phyloP scores from a whole-genome alignment of 2,329 filamentous ascomycete species.

The Pseudofabraea citricarpa region DNA sequence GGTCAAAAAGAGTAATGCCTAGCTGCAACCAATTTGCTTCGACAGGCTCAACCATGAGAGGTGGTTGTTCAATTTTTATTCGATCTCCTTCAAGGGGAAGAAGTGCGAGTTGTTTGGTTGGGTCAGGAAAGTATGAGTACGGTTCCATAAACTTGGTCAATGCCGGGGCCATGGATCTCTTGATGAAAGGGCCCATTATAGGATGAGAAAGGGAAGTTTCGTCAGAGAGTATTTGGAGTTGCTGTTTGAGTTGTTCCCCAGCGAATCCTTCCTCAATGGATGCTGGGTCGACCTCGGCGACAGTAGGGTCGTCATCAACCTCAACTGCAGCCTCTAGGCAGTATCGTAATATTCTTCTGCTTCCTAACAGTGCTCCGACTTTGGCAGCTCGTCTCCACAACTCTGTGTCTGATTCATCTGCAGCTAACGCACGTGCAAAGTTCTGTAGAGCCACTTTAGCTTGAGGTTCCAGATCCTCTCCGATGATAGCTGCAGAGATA shows the following conservation, averaged over 20 bases:
- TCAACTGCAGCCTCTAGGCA: constrained; percentile 64
- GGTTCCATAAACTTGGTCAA: constrained; percentile 55
- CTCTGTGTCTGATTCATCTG: constrained; percentile 63
- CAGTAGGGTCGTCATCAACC: constrained; percentile 60
- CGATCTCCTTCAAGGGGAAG: neutral
- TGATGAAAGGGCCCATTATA: constrained; percentile 51
- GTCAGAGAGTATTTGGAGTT: constrained; percentile 49
- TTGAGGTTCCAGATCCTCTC: constrained; percentile 29
- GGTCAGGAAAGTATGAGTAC: constrained; percentile 56
- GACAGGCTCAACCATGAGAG: neutral
- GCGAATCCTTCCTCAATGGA: constrained; percentile 60
- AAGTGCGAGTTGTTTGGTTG: constrained; percentile 28
- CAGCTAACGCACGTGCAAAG: constrained; percentile 55
- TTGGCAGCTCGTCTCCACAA: constrained; percentile 58
- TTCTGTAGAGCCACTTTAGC: constrained; percentile 43
- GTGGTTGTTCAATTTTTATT: constrained; percentile 8
- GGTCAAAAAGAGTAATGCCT: neutral
- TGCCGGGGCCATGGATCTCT: constrained; percentile 43
- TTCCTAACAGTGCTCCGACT: constrained; percentile 53
- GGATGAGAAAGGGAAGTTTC: constrained; percentile 55
- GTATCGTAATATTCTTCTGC: constrained; percentile 52
- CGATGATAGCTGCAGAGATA: constrained; percentile 29
- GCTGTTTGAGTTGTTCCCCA: constrained; percentile 54
- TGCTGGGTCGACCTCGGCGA: constrained; percentile 57
- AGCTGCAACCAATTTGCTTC: neutral